phyloP scores from a whole-genome alignment of 2,329 filamentous ascomycete genomes.

The Aspergillus tanneri region DNA sequence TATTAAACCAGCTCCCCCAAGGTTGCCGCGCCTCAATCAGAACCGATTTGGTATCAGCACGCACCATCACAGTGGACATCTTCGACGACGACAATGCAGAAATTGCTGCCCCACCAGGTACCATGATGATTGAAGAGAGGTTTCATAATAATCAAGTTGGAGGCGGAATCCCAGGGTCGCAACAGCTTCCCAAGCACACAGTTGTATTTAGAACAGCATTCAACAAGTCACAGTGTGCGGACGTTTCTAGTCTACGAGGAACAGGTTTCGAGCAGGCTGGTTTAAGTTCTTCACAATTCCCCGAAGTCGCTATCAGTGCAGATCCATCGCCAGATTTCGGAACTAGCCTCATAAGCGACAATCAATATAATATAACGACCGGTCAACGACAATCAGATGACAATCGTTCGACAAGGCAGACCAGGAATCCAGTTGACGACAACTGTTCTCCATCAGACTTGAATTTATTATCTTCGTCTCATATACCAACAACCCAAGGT shows the following conservation, averaged over 20 bases:
- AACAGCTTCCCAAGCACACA: constrained; percentile 41
- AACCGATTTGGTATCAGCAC: constrained; percentile 44
- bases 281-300: background rate
- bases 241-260: constrained; percentile 21
- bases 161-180: constrained; percentile 42
- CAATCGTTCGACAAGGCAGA: background rate
- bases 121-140: constrained; percentile 46
- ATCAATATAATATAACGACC: background rate
- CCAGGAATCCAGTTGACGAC: background rate
- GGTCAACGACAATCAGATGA: background rate
- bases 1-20: constrained; percentile 44
- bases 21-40: constrained; percentile 46
- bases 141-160: constrained; percentile 51
- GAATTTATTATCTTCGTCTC: background rate
- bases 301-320: background rate
- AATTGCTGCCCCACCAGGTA: constrained; percentile 47
- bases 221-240: constrained; percentile 40
- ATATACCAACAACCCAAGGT: background rate
- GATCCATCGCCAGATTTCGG: background rate
- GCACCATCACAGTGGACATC: constrained; percentile 49
- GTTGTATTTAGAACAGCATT: constrained; percentile 48
- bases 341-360: background rate
- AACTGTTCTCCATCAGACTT: background rate
- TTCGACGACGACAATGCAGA: constrained; percentile 44
- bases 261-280: background rate